A percentile compares a stretch with the other conserved stretches of the same genome.
Evolutionary conservation across 768 basidiomycete species (phyloP).

Genomic region (Trametes punicea): DNA sequence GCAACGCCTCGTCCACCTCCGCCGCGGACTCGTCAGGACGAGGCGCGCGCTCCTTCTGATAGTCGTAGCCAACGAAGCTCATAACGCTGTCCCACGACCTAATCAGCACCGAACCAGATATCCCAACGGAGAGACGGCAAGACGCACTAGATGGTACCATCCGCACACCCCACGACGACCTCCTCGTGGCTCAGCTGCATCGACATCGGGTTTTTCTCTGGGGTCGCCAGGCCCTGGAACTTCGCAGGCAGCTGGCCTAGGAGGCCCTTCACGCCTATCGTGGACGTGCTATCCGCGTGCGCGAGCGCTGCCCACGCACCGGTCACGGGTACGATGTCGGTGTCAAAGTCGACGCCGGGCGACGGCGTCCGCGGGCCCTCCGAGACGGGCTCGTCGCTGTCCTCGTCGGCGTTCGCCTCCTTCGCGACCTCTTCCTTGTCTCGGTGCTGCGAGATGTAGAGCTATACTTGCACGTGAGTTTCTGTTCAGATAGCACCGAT

Average conservation of each 20-base stretch:
- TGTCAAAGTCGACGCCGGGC: conserved; percentile 57
- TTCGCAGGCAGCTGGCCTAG: conserved; percentile 60
- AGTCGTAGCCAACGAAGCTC: conserved; percentile 60
- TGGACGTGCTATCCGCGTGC: conserved; percentile 32
- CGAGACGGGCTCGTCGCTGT: conserved; percentile 20
- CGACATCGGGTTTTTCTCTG: conserved; percentile 94
- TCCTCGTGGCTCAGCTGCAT: conserved; percentile 91
- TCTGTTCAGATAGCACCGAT: background rate
- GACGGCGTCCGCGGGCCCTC: conserved; percentile 22
- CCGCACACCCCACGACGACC: conserved; percentile 87
- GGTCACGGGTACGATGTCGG: conserved; percentile 58
- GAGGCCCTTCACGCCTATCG: conserved; percentile 51
- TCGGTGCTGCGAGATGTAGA: conserved; percentile 76
- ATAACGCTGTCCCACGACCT: conserved; percentile 43
- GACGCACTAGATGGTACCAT: conserved; percentile 87
- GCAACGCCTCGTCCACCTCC: conserved; percentile 2
- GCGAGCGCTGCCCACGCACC: conserved; percentile 79
- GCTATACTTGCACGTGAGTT: conserved; percentile 37
- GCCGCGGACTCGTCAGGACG: conserved; percentile 5
- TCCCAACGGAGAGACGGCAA: background rate
- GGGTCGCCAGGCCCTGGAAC: conserved; percentile 76
- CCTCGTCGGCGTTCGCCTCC: conserved; percentile 25
- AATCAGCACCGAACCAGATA: background rate
- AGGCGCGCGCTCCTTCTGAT: conserved; percentile 35
- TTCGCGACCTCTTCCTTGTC: conserved; percentile 41